Evolutionary conservation across 2,329 filamentous ascomycete species (phyloP), one percentile per base, ranked within the genome.

Genomic region (Trematosphaeria pertusa): DNA sequence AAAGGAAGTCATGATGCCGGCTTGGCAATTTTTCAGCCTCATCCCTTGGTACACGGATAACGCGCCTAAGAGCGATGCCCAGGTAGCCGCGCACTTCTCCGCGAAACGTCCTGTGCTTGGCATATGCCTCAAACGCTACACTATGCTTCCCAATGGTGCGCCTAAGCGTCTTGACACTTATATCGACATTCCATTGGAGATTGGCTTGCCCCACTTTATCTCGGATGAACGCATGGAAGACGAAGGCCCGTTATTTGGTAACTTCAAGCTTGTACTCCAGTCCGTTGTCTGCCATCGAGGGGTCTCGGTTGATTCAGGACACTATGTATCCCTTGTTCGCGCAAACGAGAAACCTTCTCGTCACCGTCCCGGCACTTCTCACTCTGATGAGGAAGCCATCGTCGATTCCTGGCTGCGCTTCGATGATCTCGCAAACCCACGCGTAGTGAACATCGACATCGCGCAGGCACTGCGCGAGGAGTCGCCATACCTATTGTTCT

Each of bases 11-110:
- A 87, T 93, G 48, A 96, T 97, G 77, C 93, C 93, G 28, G 94
- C 94, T 2, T 97, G 92, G 91, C 93, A 97, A 64, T 96, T 97
- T 65, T 97, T 97, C 74, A 91, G 89, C 63, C 77, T 97, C 19
- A 91, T 97, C 61, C 92, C 88, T 91, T 97, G 92, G 92, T 91
- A 96, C 67, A 91, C 90, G 1, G 79, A 86, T 58, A 83, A 85
- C 44, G 78, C 79, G 12, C 81, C 82, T 5, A 80, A 74, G 19
- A 82, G 81, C 51, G 89, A 96, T 65, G 81, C 85, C 2, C 91
- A 96, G 62, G 88, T 97, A 8, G 91, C 89, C n/a, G 84, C 86
- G 41, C 92, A 96, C 65, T 96, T 97, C 64, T 87, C 88, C 22
- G 82, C 87, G 24, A 84, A 85, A 64, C 82, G 90, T 10, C 94